These are phyloP conservation scores for Coemansia sp. DNA, from an alignment of 192 early-diverging fungal species.

Conservation along the genomic window DNA sequence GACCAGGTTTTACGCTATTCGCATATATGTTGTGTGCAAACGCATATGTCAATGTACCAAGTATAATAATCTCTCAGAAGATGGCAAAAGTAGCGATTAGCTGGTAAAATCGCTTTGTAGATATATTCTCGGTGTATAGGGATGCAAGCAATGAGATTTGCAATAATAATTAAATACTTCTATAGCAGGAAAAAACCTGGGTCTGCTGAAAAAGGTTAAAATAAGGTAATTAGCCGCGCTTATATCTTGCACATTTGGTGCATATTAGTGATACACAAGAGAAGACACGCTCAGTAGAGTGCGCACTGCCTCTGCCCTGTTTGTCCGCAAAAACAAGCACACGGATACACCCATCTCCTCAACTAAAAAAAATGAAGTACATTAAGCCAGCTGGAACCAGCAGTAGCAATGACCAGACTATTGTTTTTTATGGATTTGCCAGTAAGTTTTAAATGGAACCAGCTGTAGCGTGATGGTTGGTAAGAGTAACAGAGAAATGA, in stretches of 20 bases:
- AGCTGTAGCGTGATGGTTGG: not conserved
- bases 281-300: not conserved
- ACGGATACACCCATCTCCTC: slow-evolving; percentile 1
- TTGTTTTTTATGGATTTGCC: not conserved
- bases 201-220: too few relatives aligned
- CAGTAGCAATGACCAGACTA: not conserved
- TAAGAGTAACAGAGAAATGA: not conserved
- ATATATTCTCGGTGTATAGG: too few relatives aligned
- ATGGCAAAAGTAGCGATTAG: too few relatives aligned
- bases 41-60: too few relatives aligned
- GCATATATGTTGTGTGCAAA: too few relatives aligned
- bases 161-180: not conserved
- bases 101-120: too few relatives aligned
- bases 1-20: too few relatives aligned
- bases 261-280: not conserved
- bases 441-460: not conserved
- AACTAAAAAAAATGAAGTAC: not conserved
- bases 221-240: not conserved
- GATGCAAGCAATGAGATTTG: not conserved
- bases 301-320: not conserved
- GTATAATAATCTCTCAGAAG: too few relatives aligned
- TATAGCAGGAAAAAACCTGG: too few relatives aligned
- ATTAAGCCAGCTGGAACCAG: slow-evolving; percentile 6
- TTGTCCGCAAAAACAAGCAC: not conserved
- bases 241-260: not conserved